These are phyloP conservation scores for Nasturtium officinale DNA, from an alignment of 345 rosid genomes.

Conservation along the genomic window DNA sequence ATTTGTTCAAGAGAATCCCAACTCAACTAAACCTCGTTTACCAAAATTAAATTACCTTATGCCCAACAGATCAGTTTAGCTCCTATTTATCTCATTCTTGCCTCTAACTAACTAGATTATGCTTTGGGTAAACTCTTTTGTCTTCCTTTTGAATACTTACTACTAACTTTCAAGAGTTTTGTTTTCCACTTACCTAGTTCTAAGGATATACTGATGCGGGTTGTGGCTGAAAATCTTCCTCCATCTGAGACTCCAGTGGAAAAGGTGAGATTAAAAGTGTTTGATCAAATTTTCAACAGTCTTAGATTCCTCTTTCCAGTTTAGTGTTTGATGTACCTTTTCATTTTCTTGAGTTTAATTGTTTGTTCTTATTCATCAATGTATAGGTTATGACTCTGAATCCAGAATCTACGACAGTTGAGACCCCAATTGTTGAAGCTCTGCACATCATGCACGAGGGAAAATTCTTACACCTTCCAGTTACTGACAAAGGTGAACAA, in stretches of 20 bases:
- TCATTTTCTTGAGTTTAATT: constrained; percentile 6
- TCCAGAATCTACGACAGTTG: constrained; percentile 88
- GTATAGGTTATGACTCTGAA: constrained; percentile 92
- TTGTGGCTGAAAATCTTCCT: constrained; percentile 76
- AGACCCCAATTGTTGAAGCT: constrained; percentile 95
- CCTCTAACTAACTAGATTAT: constrained; percentile 5
- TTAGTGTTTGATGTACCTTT: neutral
- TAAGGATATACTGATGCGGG: constrained; percentile 97
- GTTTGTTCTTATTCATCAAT: constrained; percentile 29
- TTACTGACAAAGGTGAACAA: constrained; percentile 72
- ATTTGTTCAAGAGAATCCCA: neutral
- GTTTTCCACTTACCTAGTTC: constrained; percentile 56
- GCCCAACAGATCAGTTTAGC: neutral
- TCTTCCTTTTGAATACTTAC: constrained; percentile 12
- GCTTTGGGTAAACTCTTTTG: constrained; percentile 1
- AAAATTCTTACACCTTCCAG: constrained; percentile 97
- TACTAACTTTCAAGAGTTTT: constrained; percentile 18
- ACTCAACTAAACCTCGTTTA: constrained; percentile 12
- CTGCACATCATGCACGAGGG: constrained; percentile 95
- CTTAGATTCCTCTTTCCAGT: too few species aligned
- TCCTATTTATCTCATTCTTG: neutral
- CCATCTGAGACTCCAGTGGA: constrained; percentile 78
- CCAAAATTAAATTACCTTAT: constrained; percentile 1
- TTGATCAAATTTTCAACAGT: too few species aligned
- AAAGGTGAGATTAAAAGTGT: constrained; percentile 62